phyloP scores from a whole-genome alignment of 2,329 filamentous ascomycete genomes.

The Xylariaceae sp. region DNA sequence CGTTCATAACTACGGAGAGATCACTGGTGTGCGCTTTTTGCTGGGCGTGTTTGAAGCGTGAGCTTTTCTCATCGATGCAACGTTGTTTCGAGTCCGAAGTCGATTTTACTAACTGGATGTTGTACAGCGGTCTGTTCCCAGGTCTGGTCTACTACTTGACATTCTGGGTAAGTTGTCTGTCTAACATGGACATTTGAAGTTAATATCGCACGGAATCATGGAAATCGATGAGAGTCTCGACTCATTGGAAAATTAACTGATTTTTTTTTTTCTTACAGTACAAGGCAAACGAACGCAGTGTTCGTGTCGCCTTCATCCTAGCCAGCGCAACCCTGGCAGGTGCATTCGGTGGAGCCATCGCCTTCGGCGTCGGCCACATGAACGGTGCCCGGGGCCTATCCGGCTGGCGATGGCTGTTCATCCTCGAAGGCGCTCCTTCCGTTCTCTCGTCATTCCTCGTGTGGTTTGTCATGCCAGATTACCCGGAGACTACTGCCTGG shows the following conservation, averaged over 20 bases:
- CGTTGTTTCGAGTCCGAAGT: background rate
- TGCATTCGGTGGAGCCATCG: constrained; percentile 70
- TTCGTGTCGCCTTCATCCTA: constrained; percentile 68
- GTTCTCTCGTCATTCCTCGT: constrained; percentile 51
- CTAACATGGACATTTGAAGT: background rate
- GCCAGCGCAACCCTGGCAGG: constrained; percentile 65
- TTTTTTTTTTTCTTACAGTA: constrained; percentile 40
- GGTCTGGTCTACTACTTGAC: constrained; percentile 64
- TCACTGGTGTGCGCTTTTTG: constrained; percentile 63
- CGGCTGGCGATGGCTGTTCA: constrained; percentile 70
- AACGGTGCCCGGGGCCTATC: constrained; percentile 55
- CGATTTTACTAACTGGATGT: background rate
- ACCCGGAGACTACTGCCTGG: constrained; percentile 59
- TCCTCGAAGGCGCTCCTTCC: constrained; percentile 36
- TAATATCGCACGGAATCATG: background rate
- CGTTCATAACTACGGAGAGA: constrained; percentile 53
- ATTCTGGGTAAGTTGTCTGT: constrained; percentile 45
- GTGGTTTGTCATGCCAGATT: constrained; percentile 60
- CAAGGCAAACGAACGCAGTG: constrained; percentile 61
- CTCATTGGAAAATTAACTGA: background rate
- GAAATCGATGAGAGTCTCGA: background rate
- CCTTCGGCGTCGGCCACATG: constrained; percentile 69
- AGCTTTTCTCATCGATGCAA: background rate
- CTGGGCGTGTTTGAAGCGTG: constrained; percentile 62
- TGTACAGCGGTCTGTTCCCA: constrained; percentile 55